These are phyloP conservation scores for Salix viminalis DNA, from an alignment of 345 rosid genomes.

Conservation along the genomic window DNA sequence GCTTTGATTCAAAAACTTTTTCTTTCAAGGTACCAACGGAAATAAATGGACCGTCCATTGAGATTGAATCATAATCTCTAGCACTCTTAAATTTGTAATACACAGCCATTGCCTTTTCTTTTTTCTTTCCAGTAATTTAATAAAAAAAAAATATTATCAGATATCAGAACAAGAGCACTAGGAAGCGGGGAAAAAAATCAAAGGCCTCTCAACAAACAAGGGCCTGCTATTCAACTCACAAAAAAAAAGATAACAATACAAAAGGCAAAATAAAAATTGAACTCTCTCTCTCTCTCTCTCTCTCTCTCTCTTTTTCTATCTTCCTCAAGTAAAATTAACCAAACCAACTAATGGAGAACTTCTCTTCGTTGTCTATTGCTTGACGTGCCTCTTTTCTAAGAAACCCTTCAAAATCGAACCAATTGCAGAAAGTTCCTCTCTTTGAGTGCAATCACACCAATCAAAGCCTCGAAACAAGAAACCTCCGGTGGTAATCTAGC, in stretches of 20 bases:
- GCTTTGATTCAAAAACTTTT: conserved; percentile 98
- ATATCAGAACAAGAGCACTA: conserved; percentile 2
- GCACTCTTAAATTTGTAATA: conserved; percentile 99
- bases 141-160: neutral
- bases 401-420: neutral
- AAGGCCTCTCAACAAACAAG: conserved; percentile 17
- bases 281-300: conserved; percentile 9
- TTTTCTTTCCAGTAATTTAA: neutral
- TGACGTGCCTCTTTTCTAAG: neutral
- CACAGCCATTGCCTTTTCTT: conserved; percentile 61
- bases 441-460: neutral
- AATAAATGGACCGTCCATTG: conserved; percentile 97
- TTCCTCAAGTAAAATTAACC: conserved; percentile 19
- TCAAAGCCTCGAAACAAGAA: neutral
- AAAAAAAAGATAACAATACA: conserved; percentile 1
- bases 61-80: conserved; percentile 82
- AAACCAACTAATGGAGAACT: conserved; percentile 15
- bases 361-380: neutral
- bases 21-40: conserved; percentile 97
- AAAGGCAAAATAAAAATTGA: conserved; percentile 15
- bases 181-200: neutral
- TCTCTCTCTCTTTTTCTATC: neutral
- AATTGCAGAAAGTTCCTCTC: neutral
- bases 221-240: conserved; percentile 27
- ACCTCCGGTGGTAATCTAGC: neutral